Percentiles rank a stretch among this genome's conserved stretches.
phyloP scores from a whole-genome alignment of 2,329 filamentous ascomycete genomes.

The Huntiella decipiens region DNA sequence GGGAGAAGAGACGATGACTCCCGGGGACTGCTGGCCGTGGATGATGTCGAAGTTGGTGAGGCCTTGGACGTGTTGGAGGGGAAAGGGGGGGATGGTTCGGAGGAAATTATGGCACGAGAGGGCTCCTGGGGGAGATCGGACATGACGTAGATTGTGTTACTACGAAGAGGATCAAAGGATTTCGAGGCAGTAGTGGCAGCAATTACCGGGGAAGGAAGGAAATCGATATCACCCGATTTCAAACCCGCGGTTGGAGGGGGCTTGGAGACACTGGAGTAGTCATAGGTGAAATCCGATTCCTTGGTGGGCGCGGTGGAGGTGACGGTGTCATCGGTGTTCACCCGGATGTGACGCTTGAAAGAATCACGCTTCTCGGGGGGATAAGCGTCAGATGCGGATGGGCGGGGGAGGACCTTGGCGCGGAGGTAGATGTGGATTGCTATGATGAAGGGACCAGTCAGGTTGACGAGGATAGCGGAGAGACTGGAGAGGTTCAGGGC shows the following conservation, averaged over 20 bases:
- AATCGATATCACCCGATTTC: neutral
- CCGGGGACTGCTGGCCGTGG: neutral
- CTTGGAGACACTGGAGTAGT: slow-evolving; percentile 5
- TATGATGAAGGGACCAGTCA: slow-evolving; percentile 45
- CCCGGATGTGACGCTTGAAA: slow-evolving; percentile 8
- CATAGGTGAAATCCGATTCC: neutral
- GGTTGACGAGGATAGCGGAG: slow-evolving; percentile 44
- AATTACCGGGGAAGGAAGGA: neutral
- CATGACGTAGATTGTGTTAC: slow-evolving; percentile 7
- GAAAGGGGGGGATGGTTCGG: neutral
- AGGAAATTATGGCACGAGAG: slow-evolving; percentile 2
- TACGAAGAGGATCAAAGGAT: neutral
- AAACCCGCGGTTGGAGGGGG: slow-evolving; percentile 7
- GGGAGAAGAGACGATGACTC: slow-evolving; percentile 2
- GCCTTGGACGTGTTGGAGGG: neutral
- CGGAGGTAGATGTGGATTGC: slow-evolving; percentile 49
- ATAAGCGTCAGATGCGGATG: neutral
- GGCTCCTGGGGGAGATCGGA: slow-evolving; percentile 8
- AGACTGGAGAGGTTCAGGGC: slow-evolving; percentile 38
- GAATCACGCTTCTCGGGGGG: slow-evolving; percentile 4
- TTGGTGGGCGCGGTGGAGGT: neutral
- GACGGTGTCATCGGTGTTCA: slow-evolving; percentile 4
- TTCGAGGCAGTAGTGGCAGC: neutral
- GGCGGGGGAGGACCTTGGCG: slow-evolving; percentile 33
- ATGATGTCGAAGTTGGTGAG: neutral